These are phyloP conservation scores for Stachybotrys elegans DNA, from an alignment of 2,329 filamentous ascomycete species.

Conservation along the genomic window DNA sequence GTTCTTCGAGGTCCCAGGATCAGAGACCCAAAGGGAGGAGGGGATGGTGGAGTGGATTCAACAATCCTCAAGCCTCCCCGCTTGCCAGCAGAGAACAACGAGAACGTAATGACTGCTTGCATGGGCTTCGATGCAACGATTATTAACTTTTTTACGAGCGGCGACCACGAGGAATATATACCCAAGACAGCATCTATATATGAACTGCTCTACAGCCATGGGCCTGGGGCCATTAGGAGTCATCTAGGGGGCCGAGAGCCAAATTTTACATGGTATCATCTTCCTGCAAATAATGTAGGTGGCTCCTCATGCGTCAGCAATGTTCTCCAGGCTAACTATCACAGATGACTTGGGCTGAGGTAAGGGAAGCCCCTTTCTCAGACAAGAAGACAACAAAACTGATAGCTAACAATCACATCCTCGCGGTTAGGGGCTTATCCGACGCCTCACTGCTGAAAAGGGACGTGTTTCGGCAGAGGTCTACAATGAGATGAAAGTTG, in stretches of 20 bases:
- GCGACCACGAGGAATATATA: constrained; percentile 4
- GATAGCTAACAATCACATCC: too few species aligned
- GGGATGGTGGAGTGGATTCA: background rate
- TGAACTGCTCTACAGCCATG: constrained; percentile 6
- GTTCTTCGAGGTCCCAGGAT: constrained; percentile 4
- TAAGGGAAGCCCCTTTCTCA: background rate
- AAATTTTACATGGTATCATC: constrained; percentile 9
- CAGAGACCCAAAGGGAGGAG: background rate
- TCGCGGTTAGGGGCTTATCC: constrained; percentile 2
- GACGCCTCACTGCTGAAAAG: constrained; percentile 5
- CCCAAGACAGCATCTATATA: constrained; percentile 5
- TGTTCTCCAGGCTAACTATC: background rate
- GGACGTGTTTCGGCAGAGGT: constrained; percentile 3
- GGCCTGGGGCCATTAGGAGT: constrained; percentile 4
- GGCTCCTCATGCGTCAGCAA: background rate
- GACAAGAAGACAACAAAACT: too few species aligned
- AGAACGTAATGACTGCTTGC: constrained; percentile 4
- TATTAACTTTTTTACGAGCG: constrained; percentile 4
- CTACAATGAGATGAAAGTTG: constrained; percentile 4
- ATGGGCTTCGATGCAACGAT: constrained; percentile 8
- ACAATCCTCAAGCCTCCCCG: constrained; percentile 4
- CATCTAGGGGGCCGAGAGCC: background rate
- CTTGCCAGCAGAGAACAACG: constrained; percentile 3
- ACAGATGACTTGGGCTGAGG: constrained; percentile 7
- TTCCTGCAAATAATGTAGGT: constrained; percentile 9